Conservation (phyloP, 148 eudicot genomes). For the Polygonum aviculare region DNA sequence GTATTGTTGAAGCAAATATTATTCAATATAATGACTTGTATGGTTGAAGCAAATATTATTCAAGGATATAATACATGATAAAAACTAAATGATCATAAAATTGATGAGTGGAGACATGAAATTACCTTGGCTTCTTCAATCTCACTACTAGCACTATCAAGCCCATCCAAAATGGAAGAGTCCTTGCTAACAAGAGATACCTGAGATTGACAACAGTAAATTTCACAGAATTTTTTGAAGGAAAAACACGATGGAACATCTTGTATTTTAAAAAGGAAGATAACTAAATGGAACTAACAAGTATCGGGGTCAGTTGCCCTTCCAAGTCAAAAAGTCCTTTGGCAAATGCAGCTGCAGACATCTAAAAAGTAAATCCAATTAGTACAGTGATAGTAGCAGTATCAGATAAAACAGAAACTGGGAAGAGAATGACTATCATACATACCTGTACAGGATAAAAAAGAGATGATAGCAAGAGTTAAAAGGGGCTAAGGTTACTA, state of each 20-base stretch:
- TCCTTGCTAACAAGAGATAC: conserved; percentile 99
- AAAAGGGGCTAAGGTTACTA: no score
- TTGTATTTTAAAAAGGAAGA: neutral
- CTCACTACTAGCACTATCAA: conserved; percentile 89
- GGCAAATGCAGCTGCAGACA: conserved; percentile 99
- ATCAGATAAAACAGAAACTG: neutral
- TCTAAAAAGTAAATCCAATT: conserved; percentile 27
- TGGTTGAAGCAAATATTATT: neutral
- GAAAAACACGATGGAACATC: no score
- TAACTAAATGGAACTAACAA: conserved; percentile 36
- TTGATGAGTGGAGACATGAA: neutral
- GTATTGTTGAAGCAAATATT: neutral
- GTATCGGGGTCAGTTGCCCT: conserved; percentile 91
- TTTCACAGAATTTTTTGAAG: neutral
- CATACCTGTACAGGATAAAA: conserved; percentile 53
- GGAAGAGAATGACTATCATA: neutral
- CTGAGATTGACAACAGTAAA: conserved; percentile 24
- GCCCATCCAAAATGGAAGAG: conserved; percentile 98
- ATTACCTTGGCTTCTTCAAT: conserved; percentile 93
- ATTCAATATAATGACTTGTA: neutral
- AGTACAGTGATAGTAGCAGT: neutral
- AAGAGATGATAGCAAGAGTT: no score
- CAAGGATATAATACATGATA: neutral
- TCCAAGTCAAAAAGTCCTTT: conserved; percentile 98
- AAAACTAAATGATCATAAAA: neutral